These are phyloP conservation scores for Fusarium phyllophilum DNA, from an alignment of 2,329 filamentous ascomycete species.

Conservation along the genomic window DNA sequence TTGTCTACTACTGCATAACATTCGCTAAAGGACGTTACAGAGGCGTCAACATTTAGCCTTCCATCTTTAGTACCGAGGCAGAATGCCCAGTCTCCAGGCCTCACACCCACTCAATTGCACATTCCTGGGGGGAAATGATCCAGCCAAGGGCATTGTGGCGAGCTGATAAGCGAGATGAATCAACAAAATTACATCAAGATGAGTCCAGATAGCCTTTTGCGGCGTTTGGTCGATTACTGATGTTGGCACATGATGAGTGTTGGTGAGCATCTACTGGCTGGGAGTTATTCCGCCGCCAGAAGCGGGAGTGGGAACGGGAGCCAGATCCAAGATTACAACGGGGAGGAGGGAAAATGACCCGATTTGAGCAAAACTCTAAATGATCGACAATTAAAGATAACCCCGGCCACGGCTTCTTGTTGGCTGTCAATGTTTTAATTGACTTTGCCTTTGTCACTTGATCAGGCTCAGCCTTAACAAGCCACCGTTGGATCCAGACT, in stretches of 20 bases:
- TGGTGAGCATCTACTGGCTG: constrained; percentile 14
- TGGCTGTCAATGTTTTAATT: not conserved
- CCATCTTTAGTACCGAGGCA: not conserved
- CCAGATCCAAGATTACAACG: constrained; percentile 20
- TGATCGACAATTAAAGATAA: not conserved
- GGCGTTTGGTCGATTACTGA: not conserved
- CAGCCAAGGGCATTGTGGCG: not conserved
- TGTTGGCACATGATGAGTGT: constrained; percentile 9
- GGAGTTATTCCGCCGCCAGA: constrained; percentile 11
- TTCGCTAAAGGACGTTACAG: not conserved
- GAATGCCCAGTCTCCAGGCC: not conserved
- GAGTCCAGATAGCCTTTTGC: not conserved
- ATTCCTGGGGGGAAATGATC: not conserved
- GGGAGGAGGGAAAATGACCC: constrained; percentile 4
- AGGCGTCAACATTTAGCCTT: not conserved
- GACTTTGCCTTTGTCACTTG: constrained; percentile 16
- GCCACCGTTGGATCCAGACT: not conserved
- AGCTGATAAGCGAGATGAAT: not conserved
- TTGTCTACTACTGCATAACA: no score
- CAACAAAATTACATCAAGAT: not conserved
- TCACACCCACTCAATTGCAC: not conserved
- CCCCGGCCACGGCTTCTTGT: not conserved
- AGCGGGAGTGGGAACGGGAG: constrained; percentile 30
- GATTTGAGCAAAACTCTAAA: constrained; percentile 20
- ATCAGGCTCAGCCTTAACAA: constrained; percentile 8